These are phyloP conservation scores for Globisporangium recalcitrans DNA, from an alignment of 352 stramenopile species.

Conservation along the genomic window DNA sequence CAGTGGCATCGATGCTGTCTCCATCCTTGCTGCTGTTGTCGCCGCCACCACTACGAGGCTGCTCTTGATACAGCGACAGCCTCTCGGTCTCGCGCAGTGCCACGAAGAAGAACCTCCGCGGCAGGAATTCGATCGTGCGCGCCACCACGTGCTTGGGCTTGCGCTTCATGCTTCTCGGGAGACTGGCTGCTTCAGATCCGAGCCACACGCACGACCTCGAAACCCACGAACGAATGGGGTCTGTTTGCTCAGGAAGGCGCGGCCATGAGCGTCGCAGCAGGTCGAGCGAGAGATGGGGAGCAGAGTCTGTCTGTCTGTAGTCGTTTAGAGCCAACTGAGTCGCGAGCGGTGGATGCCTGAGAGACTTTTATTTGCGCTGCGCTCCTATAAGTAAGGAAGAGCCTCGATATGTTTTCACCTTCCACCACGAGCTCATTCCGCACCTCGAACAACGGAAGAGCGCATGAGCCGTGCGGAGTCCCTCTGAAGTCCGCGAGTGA, in stretches of 20 bases:
- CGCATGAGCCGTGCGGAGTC: not conserved
- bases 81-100: slow-evolving; percentile 32
- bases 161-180: slow-evolving; percentile 43
- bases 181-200: no score
- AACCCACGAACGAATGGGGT: no score
- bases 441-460: no score
- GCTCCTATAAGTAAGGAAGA: not conserved
- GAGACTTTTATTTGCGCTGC: not conserved
- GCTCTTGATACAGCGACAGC: slow-evolving; percentile 11
- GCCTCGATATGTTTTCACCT: not conserved
- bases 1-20: no score
- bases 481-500: not conserved
- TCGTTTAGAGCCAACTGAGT: not conserved
- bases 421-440: no score
- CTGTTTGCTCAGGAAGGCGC: not conserved
- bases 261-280: slow-evolving; percentile 4
- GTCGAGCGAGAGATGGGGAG: not conserved
- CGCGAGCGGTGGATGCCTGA: not conserved
- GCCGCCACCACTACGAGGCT: not conserved
- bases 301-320: not conserved
- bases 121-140: slow-evolving; percentile 54
- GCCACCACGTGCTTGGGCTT: slow-evolving; percentile 24
- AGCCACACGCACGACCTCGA: no score
- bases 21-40: not conserved
- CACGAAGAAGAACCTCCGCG: slow-evolving; percentile 48